These are phyloP conservation scores for Trametes coccinea DNA, from an alignment of 768 basidiomycete genomes.

Conservation along the genomic window DNA sequence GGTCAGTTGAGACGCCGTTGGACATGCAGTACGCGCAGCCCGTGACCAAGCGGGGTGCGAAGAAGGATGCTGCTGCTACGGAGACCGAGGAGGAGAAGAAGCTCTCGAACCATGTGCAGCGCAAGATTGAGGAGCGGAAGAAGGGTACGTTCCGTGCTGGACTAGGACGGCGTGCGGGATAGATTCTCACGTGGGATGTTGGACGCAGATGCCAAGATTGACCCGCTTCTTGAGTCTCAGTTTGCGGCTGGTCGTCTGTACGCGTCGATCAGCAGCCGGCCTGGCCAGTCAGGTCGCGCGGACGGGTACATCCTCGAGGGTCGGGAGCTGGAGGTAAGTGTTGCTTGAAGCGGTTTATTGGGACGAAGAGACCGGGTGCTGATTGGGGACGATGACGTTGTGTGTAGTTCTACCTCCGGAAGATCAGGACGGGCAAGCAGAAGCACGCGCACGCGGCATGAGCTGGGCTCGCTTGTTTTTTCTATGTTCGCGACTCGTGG, in stretches of 20 bases:
- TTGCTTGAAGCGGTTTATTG: neutral
- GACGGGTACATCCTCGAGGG: conserved; percentile 99
- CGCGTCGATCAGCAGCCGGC: conserved; percentile 90
- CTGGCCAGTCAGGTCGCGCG: conserved; percentile 93
- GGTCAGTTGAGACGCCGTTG: neutral
- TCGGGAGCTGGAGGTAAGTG: conserved; percentile 90
- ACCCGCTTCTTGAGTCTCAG: conserved; percentile 84
- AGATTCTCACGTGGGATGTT: neutral
- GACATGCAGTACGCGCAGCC: conserved; percentile 84
- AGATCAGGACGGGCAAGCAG: conserved; percentile 91
- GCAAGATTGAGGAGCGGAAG: conserved; percentile 85
- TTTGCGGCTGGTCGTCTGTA: conserved; percentile 96
- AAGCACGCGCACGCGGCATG: conserved; percentile 74
- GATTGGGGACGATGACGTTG: conserved; percentile 28
- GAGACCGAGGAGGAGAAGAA: conserved; percentile 66
- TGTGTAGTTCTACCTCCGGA: conserved; percentile 87
- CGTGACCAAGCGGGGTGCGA: conserved; percentile 84
- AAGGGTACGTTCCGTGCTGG: conserved; percentile 60
- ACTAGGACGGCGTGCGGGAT: conserved; percentile 4
- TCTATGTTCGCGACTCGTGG: conserved; percentile 5
- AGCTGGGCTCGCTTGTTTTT: conserved; percentile 14
- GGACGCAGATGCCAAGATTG: conserved; percentile 82
- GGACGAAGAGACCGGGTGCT: neutral
- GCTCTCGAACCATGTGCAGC: conserved; percentile 88
- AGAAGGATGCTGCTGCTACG: conserved; percentile 55